Evolutionary conservation across 768 basidiomycete species (phyloP).

Genomic region (Mrakia hoshinonis): DNA sequence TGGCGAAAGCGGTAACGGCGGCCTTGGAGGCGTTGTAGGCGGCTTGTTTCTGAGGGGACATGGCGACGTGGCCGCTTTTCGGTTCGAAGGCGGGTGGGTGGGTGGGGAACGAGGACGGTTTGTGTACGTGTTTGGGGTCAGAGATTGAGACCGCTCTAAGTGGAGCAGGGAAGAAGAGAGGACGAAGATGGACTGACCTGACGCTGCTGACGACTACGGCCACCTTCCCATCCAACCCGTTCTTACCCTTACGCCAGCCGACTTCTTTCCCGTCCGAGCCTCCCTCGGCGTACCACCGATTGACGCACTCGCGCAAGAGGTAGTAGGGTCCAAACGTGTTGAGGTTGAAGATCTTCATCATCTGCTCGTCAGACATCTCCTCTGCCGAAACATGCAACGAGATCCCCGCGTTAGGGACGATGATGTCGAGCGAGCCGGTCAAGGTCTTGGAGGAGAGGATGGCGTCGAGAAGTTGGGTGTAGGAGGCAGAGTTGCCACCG

Average conservation of each 20-base stretch:
- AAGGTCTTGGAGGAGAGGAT: constrained; percentile 2
- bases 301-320: constrained; percentile 36
- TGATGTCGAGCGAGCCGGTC: constrained; percentile 13
- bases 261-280: not conserved
- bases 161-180: not conserved
- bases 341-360: constrained; percentile 26
- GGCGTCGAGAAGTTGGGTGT: not conserved
- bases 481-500: not conserved
- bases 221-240: constrained; percentile 32
- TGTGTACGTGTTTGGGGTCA: too few species aligned
- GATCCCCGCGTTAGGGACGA: constrained; percentile 31
- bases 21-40: constrained; percentile 38
- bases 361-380: constrained; percentile 35
- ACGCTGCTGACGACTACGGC: constrained; percentile 36
- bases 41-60: constrained; percentile 38
- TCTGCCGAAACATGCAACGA: constrained; percentile 34
- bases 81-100: too few species aligned
- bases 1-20: constrained; percentile 36
- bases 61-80: constrained; percentile 38
- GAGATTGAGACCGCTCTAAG: too few species aligned
- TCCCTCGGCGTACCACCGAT: constrained; percentile 20
- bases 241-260: constrained; percentile 32
- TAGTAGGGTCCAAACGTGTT: constrained; percentile 39
- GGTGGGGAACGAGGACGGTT: too few species aligned
- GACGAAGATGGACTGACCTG: constrained; percentile 5